These are phyloP conservation scores for Yamadazyma buinensis DNA, from an alignment of 1,139 yeast species.

Conservation along the genomic window DNA sequence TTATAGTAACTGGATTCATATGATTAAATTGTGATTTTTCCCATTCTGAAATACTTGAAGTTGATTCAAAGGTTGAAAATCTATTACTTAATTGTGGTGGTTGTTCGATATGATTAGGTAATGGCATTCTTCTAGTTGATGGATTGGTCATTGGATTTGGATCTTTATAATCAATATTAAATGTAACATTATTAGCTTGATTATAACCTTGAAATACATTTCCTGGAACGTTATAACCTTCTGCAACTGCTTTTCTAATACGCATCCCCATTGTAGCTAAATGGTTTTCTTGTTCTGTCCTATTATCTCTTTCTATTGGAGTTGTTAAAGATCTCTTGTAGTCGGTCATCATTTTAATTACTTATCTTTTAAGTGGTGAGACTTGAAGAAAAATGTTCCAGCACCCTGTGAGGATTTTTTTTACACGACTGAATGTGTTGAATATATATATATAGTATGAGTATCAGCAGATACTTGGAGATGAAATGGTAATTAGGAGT, in stretches of 20 bases:
- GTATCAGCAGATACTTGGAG: no score
- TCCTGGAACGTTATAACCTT: constrained; percentile 45
- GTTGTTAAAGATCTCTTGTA: constrained; percentile 2
- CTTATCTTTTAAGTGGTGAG: no score
- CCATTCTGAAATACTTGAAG: constrained; percentile 12
- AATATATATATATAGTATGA: no score
- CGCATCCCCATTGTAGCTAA: constrained; percentile 66
- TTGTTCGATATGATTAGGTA: constrained; percentile 41
- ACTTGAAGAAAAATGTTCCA: neutral
- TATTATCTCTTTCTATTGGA: constrained; percentile 1
- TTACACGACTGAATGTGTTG: no score
- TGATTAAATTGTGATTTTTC: neutral
- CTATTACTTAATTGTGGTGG: constrained; percentile 38
- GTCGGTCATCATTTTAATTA: constrained; percentile 2
- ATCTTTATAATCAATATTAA: constrained; percentile 4
- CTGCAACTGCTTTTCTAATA: constrained; percentile 62
- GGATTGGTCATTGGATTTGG: constrained; percentile 7
- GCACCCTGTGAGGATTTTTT: no score
- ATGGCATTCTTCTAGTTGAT: constrained; percentile 39
- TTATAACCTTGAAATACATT: constrained; percentile 5
- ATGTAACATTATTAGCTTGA: constrained; percentile 5
- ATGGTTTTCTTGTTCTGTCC: constrained; percentile 3
- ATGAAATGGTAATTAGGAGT: no score
- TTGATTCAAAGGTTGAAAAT: constrained; percentile 40
- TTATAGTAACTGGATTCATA: constrained; percentile 3